A percentile compares a stretch with the other conserved stretches of the same genome.
These are phyloP conservation scores for Spizellomyces punctatus DNA, from an alignment of 192 early-diverging fungal species.

Conservation along the genomic window DNA sequence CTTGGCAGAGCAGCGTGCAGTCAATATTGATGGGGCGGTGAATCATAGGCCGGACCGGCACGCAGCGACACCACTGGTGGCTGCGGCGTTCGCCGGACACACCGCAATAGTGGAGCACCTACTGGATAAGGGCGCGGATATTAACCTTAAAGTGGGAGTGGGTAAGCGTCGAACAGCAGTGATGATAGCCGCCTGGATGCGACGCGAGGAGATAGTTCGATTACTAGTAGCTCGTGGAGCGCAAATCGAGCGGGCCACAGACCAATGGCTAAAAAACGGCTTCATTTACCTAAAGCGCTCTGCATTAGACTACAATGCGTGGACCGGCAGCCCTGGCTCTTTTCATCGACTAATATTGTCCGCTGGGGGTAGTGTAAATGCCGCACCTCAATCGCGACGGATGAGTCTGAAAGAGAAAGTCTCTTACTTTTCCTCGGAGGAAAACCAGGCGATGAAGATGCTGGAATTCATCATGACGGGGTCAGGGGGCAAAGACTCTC, in stretches of 20 bases:
- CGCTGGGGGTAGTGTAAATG: not conserved
- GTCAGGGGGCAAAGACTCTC: too few species aligned
- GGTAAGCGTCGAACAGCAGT: conserved; percentile 40
- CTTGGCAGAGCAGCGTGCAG: conserved; percentile 20
- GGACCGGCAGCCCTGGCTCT: conserved; percentile 18
- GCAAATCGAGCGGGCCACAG: conserved; percentile 27
- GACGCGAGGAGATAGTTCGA: conserved; percentile 34
- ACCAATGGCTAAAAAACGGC: conserved; percentile 48
- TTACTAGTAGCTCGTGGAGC: conserved; percentile 35
- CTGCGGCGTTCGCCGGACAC: conserved; percentile 42
- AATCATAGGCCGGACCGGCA: conserved; percentile 11
- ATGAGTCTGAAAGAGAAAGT: conserved; percentile 39
- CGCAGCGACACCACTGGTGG: conserved; percentile 46
- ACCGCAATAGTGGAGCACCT: conserved; percentile 40
- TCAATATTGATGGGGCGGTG: conserved; percentile 11
- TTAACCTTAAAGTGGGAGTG: conserved; percentile 40
- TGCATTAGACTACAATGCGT: conserved; percentile 37
- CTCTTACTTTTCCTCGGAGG: conserved; percentile 32
- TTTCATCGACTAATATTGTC: not conserved
- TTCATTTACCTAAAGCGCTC: conserved; percentile 40
- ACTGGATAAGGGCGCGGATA: conserved; percentile 42
- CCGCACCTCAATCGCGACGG: conserved; percentile 7
- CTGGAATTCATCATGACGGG: conserved; percentile 9
- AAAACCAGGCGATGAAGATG: conserved; percentile 6
- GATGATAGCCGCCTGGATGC: conserved; percentile 54